Base-by-base conservation (phyloP, 352 stramenopile species). In the Hyaloperonospora brassicae region DNA sequence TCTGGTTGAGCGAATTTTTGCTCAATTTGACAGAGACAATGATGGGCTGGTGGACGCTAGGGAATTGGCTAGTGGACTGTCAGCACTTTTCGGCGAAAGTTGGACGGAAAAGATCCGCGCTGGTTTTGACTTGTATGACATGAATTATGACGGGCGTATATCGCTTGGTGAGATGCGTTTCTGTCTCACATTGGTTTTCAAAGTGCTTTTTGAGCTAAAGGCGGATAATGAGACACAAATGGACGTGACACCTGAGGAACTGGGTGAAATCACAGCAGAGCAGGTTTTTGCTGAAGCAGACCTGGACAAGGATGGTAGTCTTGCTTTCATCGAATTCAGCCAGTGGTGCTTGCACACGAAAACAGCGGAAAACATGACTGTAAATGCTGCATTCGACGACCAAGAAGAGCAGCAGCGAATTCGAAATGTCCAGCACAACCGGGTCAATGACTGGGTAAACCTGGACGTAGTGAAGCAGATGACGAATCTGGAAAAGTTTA, bases 81-180 rank as follows among this genome's bases (percentile, higher is more conserved):
- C 81, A 1, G 70, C 95, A 49, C 60, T 94, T 2, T 93, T 84
- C 47, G 73, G 82, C 14, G 84, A 79, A 14, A 77, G 52, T 10
- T 62, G 82, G 40, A 70, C 70, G 0, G 82, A 95, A 40, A 90
- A 93, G 48, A 78, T 92, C 8, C 73, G 70, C n/a, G 66, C 82
- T 2, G 83, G 85, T 2, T 96, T 96, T 44, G 83, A 77, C 24
- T 60, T 96, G 24, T 95, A 94, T 59, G 86, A 95, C 52, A 67
- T 92, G 27, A 93, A 96, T 60, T 74, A 86, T 35, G 84, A 95
- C 50, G 87, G 84, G 9, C 85, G 68, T 43, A 95, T 96, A 44
- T 91, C 79, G 14, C 56, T 96, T 8, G 72, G 72, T 5, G 86
- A 95, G 55, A 94, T 94, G 82, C 70, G 75, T 7, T 45, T 90